These are phyloP conservation scores for Stropharia rugosoannulata DNA, from an alignment of 768 basidiomycete species.

Conservation along the genomic window DNA sequence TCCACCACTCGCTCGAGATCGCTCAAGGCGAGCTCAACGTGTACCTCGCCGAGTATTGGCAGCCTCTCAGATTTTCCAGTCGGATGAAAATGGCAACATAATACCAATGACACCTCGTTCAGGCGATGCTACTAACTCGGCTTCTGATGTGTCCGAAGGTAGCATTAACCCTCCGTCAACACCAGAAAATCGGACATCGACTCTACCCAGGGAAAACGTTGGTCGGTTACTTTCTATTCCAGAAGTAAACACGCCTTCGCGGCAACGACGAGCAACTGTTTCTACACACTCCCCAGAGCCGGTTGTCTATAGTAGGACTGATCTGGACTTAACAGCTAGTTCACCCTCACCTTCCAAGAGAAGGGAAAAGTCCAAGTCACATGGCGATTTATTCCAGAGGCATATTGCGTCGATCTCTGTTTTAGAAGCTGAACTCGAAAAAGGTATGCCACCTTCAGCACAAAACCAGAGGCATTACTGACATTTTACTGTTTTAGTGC, in stretches of 20 bases:
- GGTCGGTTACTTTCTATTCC: conserved; percentile 28
- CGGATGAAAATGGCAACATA: conserved; percentile 40
- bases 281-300: conserved; percentile 58
- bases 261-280: conserved; percentile 63
- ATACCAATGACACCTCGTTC: conserved; percentile 28
- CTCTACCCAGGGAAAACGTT: conserved; percentile 16
- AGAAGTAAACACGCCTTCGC: conserved; percentile 41
- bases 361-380: conserved; percentile 65
- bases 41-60: conserved; percentile 63
- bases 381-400: conserved; percentile 58
- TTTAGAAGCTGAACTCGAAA: conserved; percentile 64
- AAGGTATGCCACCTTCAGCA: conserved; percentile 41
- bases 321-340: conserved; percentile 35
- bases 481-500: conserved; percentile 20
- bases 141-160: conserved; percentile 22
- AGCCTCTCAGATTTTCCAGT: conserved; percentile 68
- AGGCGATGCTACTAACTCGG: conserved; percentile 28
- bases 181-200: conserved; percentile 14
- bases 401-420: conserved; percentile 67
- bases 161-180: conserved; percentile 17
- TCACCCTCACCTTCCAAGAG: conserved; percentile 67
- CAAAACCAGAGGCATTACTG: background rate
- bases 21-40: conserved; percentile 48
- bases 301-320: conserved; percentile 18
- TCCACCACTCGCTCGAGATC: conserved; percentile 54